Evolutionary conservation across 805 yeast species (phyloP).

Genomic region (Osmozyma mogii): DNA sequence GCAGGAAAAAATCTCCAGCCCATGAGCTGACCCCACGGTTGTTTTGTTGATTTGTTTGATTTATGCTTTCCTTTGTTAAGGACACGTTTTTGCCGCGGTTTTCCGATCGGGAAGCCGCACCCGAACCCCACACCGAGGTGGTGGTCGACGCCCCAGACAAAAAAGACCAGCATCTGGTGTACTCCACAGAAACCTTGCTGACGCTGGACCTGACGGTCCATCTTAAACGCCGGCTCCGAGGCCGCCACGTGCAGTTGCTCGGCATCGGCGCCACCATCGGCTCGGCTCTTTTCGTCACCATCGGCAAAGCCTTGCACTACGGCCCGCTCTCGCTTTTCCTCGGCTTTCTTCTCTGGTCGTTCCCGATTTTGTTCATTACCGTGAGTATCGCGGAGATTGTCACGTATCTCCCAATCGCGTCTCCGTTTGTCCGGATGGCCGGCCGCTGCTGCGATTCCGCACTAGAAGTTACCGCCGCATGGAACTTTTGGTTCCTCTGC

Average conservation of each 20-base stretch:
- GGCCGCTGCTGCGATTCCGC: constrained; percentile 74
- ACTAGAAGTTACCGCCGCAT: constrained; percentile 66
- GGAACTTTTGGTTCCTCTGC: constrained; percentile 72
- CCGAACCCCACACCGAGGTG: constrained; percentile 1
- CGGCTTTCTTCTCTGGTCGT: constrained; percentile 60
- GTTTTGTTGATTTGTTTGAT: no score
- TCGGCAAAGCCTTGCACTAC: constrained; percentile 52
- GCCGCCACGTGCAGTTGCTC: constrained; percentile 71
- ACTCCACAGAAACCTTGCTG: constrained; percentile 4
- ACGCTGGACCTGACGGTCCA: not conserved
- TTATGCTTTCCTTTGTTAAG: no score
- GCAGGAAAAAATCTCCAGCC: not conserved
- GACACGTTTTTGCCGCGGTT: no score
- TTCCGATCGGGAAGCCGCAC: not conserved
- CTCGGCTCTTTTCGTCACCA: constrained; percentile 68
- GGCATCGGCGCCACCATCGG: constrained; percentile 82
- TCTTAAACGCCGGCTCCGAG: constrained; percentile 40
- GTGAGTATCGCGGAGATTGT: constrained; percentile 74
- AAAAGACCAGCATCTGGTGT: constrained; percentile 2
- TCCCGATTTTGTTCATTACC: constrained; percentile 61
- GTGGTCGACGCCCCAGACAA: not conserved
- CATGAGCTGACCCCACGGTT: no score
- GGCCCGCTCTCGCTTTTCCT: constrained; percentile 67
- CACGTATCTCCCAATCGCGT: constrained; percentile 63
- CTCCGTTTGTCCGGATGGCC: constrained; percentile 70